A percentile compares a stretch with the other conserved stretches of the same genome.
Evolutionary conservation across 2,329 filamentous ascomycete genomes (phyloP).

Genomic region (Aspergillus udagawae): DNA sequence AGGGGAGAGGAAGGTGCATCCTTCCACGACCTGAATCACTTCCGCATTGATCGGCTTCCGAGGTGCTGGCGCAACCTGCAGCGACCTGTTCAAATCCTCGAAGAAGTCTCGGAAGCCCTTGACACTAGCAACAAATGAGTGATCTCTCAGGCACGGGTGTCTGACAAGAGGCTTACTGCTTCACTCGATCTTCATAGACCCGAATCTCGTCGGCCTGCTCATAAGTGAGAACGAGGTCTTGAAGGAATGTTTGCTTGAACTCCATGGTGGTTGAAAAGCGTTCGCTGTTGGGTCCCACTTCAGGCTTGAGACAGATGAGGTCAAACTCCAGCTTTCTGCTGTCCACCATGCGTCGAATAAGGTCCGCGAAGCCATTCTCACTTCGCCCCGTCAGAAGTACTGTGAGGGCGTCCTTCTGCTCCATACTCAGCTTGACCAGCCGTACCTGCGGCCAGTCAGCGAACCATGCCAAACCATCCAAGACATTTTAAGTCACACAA

Average conservation of each 20-base stretch:
- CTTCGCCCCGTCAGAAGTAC: slow-evolving; percentile 84
- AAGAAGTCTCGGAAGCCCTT: slow-evolving; percentile 85
- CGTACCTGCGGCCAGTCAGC: slow-evolving; percentile 47
- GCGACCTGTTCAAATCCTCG: slow-evolving; percentile 65
- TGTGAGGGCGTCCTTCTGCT: slow-evolving; percentile 78
- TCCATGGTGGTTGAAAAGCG: slow-evolving; percentile 77
- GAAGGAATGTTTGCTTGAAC: slow-evolving; percentile 86
- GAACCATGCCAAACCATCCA: slow-evolving; percentile 3
- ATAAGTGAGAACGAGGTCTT: slow-evolving; percentile 81
- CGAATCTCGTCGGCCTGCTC: slow-evolving; percentile 73
- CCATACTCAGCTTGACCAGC: slow-evolving; percentile 73
- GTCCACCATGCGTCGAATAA: slow-evolving; percentile 75
- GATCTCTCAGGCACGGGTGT: not conserved
- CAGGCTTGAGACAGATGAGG: slow-evolving; percentile 81
- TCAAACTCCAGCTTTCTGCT: slow-evolving; percentile 82
- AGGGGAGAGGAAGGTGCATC: slow-evolving; percentile 69
- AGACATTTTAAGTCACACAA: slow-evolving; percentile 50
- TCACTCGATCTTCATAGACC: slow-evolving; percentile 61
- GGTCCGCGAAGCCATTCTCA: slow-evolving; percentile 69
- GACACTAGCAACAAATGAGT: slow-evolving; percentile 46
- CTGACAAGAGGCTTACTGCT: slow-evolving; percentile 44
- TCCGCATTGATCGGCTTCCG: slow-evolving; percentile 68
- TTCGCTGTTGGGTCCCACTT: slow-evolving; percentile 73
- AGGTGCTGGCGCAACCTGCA: slow-evolving; percentile 40
- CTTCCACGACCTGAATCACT: slow-evolving; percentile 81